Percentiles rank a stretch among this genome's conserved stretches.
Conservation (phyloP, 495 filamentous ascomycete species). For the Oleoguttula mirabilis region DNA sequence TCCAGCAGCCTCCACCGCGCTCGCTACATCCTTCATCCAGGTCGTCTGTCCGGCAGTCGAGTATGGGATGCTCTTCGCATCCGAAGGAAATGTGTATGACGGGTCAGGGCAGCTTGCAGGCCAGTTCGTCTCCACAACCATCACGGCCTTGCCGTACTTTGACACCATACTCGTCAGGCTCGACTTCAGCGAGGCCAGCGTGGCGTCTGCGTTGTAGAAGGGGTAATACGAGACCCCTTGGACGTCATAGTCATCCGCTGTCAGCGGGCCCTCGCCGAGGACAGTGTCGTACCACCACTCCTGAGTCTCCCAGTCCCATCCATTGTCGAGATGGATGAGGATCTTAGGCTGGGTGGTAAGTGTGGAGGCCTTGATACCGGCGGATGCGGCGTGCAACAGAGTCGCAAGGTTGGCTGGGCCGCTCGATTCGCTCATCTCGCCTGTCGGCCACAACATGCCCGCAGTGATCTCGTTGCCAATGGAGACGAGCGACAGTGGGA, state of each 20-base stretch:
- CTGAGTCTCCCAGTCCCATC: slow-evolving; percentile 33
- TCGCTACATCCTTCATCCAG: slow-evolving; percentile 4
- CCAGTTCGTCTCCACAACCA: slow-evolving; percentile 36
- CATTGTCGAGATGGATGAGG: slow-evolving; percentile 36
- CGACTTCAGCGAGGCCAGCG: slow-evolving; percentile 27
- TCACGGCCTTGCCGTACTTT: slow-evolving; percentile 31
- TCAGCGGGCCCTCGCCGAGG: background rate
- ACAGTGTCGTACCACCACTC: slow-evolving; percentile 30
- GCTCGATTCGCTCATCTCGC: slow-evolving; percentile 21
- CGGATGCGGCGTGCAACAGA: slow-evolving; percentile 27
- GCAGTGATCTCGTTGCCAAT: slow-evolving; percentile 35
- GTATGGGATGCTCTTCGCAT: background rate
- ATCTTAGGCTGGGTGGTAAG: slow-evolving; percentile 26
- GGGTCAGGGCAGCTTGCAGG: background rate
- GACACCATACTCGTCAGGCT: slow-evolving; percentile 26
- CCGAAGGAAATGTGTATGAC: background rate
- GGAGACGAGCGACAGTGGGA: slow-evolving; percentile 27
- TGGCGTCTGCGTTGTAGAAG: slow-evolving; percentile 33
- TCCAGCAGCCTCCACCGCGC: background rate
- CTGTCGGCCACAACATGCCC: slow-evolving; percentile 34
- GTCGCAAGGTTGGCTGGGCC: slow-evolving; percentile 26
- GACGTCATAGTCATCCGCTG: slow-evolving; percentile 28
- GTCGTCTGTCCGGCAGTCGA: background rate
- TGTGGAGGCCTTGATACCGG: slow-evolving; percentile 23
- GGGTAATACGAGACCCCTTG: slow-evolving; percentile 36